Evolutionary conservation across 2,329 filamentous ascomycete species (phyloP).

Genomic region (Dryadomyces quercivorus): DNA sequence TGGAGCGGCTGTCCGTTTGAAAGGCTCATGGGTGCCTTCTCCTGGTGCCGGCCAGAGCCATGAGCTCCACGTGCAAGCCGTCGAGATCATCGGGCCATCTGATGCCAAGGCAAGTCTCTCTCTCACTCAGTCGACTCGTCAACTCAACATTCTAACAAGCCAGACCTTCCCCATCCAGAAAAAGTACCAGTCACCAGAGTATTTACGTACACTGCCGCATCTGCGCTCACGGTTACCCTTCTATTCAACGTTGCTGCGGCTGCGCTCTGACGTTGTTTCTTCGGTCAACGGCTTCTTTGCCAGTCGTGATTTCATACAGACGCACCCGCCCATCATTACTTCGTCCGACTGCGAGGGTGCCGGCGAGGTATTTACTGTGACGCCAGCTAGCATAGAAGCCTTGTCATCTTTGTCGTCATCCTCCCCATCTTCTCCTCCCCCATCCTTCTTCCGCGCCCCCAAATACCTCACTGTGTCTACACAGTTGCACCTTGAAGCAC

Average conservation of each 20-base stretch:
- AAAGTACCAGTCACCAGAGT: constrained; percentile 87
- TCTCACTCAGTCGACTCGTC: neutral
- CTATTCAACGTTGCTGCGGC: constrained; percentile 66
- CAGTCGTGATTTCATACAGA: constrained; percentile 60
- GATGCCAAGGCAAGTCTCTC: constrained; percentile 56
- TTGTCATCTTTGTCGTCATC: neutral
- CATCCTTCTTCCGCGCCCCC: constrained; percentile 65
- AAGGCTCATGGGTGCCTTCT: constrained; percentile 64
- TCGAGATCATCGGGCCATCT: constrained; percentile 62
- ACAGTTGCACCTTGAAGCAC: constrained; percentile 86
- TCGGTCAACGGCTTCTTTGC: constrained; percentile 67
- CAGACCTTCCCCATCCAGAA: constrained; percentile 91
- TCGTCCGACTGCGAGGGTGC: constrained; percentile 96
- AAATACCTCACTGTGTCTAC: constrained; percentile 95
- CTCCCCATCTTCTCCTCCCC: neutral
- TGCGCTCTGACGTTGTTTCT: constrained; percentile 70
- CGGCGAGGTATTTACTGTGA: constrained; percentile 77
- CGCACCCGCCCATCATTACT: constrained; percentile 87
- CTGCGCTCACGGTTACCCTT: constrained; percentile 70
- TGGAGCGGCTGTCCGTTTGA: constrained; percentile 67
- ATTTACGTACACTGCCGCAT: constrained; percentile 77
- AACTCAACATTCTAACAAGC: neutral
- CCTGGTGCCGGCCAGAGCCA: constrained; percentile 58
- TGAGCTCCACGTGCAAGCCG: constrained; percentile 63
- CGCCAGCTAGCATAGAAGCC: constrained; percentile 15